Evolutionary conservation across 2,329 filamentous ascomycete species (phyloP), one percentile per base, ranked within the genome.

Genomic region (Thelonectria rubi): DNA sequence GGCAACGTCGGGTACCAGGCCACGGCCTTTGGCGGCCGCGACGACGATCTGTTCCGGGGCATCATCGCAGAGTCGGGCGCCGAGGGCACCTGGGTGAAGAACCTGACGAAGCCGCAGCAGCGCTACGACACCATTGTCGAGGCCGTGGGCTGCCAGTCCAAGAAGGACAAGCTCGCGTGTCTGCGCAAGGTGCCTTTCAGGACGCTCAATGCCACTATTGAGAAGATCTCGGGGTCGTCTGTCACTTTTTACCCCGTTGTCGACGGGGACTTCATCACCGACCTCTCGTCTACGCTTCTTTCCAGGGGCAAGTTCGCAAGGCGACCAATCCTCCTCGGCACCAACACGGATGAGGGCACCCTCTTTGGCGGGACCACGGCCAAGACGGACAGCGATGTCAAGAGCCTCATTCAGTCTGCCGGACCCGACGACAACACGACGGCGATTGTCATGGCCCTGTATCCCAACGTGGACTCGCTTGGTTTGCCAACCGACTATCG

Each of bases 321-420:
- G 60, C 85, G 91, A 0, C 87, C 88, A 0, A 82, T 90, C 37
- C 80, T 91, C 5, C 77, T 82, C 20, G 88, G 89, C 8, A 82
- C 82, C 14, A 91, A 90, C 70, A 83, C 82, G 0, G 89, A 91
- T 65, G 89, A 92, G 69, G 89, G 76, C n/a, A 82, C 81, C 0
- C 75, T 79, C 1, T 89, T 89, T 68, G 82, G 80, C 0, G 78
- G 80, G 2, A 72, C 79, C 74, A 48, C 79, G 82, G 55, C 84
- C 3, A 55, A 64, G 6, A 69, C 57, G 0, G 61, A 66, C 5
- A 53, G 61, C 12, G 47, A 70, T 6, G 24, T 66, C 5, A 50
- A 40, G 32, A 46, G 30, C 30, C 51, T 58, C 3, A 62, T 71
- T n/a, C 42, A 40, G 20, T 8, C 58, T 0, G 11, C 37, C 4